Evolutionary conservation across 805 yeast genomes (phyloP), one percentile per base, ranked within the genome.

Genomic region (Saturnispora serradocipensis): DNA sequence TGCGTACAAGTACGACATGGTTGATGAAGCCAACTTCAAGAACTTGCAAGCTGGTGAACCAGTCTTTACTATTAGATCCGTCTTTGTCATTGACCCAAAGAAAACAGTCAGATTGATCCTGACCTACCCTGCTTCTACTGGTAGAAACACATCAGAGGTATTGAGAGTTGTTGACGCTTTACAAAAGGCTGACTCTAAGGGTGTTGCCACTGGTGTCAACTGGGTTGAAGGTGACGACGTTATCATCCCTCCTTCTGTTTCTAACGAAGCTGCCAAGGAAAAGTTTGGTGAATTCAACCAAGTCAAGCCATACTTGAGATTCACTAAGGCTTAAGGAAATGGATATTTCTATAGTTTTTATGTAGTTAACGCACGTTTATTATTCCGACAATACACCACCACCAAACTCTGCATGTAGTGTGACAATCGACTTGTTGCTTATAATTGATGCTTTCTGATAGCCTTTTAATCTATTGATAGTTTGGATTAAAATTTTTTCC

Each of bases 81-180:
- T 89, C 53, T 90, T 84, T 74, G 73, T 89, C 68, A 88, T 89
- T 67, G 97, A 89, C 71, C 97, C 97, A 59, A 67, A 73, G 60
- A 90, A 89, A 80, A 89, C 85, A 72, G 82, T 90, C 65, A 83
- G 97, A 73, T 76, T 88, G 65, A 82, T 84, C 59, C 70, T 90
- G 74, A 79, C 91, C 22, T 89, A 89, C 76, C 97, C 97, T 53
- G 93, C 97, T 54, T 84, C 95, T 45, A 82, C 87, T 55, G 97
- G 97, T 67, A 86, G 97, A 78, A 89, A 90, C 82, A 79, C 96
- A 56, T 79, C 86, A 53, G 97, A 89, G 76, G 91, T 89, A 36
- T 76, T 90, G 69, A 85, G 97, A 73, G 95, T 86, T 52, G 72
- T 89, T 58, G 96, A 88, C 67, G 86, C 96, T 50, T 74, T 89